These are phyloP conservation scores for Thermochaetoides thermophila DNA, from an alignment of 495 filamentous ascomycete genomes.

Conservation along the genomic window DNA sequence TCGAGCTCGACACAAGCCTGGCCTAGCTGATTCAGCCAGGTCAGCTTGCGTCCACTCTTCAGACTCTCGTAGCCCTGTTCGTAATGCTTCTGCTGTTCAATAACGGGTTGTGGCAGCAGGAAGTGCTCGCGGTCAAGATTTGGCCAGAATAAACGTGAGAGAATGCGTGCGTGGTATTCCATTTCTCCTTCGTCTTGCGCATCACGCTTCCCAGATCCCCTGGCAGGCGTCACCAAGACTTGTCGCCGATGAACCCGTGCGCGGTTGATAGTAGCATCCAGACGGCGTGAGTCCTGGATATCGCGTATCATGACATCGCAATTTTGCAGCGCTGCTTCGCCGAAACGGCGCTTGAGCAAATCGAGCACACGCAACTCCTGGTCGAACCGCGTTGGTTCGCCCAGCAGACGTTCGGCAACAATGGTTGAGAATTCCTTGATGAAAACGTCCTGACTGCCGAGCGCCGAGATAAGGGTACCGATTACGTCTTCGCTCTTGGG, in stretches of 20 bases:
- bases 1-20: constrained; percentile 70
- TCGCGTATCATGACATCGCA: constrained; percentile 97
- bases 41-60: constrained; percentile 71
- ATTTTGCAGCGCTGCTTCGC: constrained; percentile 67
- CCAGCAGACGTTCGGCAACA: constrained; percentile 67
- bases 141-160: constrained; percentile 94
- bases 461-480: constrained; percentile 71
- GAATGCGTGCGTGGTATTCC: constrained; percentile 59
- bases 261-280: constrained; percentile 49
- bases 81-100: constrained; percentile 51
- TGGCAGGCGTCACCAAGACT: too few relatives aligned
- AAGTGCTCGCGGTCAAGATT: constrained; percentile 65
- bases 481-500: constrained; percentile 88
- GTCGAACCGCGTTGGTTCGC: constrained; percentile 45
- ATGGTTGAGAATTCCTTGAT: constrained; percentile 85
- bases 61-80: constrained; percentile 59
- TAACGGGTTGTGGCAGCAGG: constrained; percentile 48
- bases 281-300: constrained; percentile 67
- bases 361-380: constrained; percentile 68
- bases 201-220: constrained; percentile 10
- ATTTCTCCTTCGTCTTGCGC: constrained; percentile 12
- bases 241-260: too few relatives aligned
- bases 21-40: constrained; percentile 72
- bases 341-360: constrained; percentile 77
- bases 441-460: constrained; percentile 76